phyloP scores from a whole-genome alignment of 2,329 filamentous ascomycete species.

The Colletotrichum spaethianum region DNA sequence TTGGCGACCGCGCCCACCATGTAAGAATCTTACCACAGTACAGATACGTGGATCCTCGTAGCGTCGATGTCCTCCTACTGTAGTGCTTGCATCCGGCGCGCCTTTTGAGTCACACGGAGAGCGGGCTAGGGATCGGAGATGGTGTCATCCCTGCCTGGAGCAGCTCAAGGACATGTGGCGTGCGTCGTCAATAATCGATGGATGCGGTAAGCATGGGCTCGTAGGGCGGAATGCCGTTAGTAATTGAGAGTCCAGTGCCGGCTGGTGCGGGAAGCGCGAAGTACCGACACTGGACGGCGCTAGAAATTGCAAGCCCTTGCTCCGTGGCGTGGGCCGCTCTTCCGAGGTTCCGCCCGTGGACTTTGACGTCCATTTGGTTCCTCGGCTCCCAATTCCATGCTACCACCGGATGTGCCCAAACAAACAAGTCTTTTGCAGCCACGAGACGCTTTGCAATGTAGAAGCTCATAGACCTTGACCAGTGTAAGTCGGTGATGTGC shows the following conservation, averaged over 20 bases:
- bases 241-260: conserved; percentile 6
- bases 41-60: background rate
- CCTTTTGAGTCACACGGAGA: conserved; percentile 6
- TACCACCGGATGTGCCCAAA: background rate
- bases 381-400: background rate
- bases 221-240: conserved; percentile 3
- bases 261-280: conserved; percentile 25
- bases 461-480: background rate
- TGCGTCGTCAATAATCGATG: background rate
- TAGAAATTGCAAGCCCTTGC: background rate
- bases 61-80: background rate
- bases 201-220: background rate
- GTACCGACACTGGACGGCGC: conserved; percentile 13
- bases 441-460: background rate
- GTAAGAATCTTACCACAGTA: background rate
- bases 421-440: too few relatives aligned
- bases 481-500: background rate
- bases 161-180: background rate
- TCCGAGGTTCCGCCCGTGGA: conserved; percentile 15
- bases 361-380: background rate
- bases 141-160: background rate
- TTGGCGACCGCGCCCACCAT: background rate
- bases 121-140: background rate
- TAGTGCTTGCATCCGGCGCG: background rate
- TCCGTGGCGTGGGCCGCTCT: conserved; percentile 5